phyloP scores from a whole-genome alignment of 2,329 filamentous ascomycete genomes.

The Colletotrichum lentis region DNA sequence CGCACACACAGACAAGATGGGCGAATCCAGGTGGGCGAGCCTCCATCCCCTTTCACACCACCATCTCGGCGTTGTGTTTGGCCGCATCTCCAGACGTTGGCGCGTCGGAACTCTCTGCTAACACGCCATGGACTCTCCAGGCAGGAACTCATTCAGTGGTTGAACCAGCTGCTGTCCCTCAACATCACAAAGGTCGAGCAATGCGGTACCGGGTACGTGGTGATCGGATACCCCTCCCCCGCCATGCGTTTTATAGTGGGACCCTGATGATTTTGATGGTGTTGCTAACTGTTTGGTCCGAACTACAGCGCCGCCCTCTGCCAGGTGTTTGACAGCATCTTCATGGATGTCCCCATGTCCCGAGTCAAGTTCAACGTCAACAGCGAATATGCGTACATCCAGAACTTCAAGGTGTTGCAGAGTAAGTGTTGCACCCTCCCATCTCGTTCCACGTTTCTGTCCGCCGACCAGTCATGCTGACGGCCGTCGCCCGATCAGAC shows the following conservation, averaged over 20 bases:
- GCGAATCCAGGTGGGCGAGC: conserved; percentile 66
- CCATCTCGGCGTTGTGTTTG: neutral
- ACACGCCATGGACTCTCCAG: conserved; percentile 57
- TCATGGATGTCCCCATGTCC: conserved; percentile 91
- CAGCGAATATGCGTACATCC: conserved; percentile 94
- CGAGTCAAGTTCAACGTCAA: conserved; percentile 99
- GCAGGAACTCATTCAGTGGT: conserved; percentile 95
- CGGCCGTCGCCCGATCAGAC: conserved; percentile 59
- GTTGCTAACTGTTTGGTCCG: conserved; percentile 41
- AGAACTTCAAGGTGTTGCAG: conserved; percentile 98
- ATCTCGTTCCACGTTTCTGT: neutral
- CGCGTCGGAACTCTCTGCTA: conserved; percentile 23
- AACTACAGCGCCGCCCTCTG: conserved; percentile 83
- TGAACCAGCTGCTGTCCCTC: conserved; percentile 96
- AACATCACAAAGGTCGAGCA: conserved; percentile 99
- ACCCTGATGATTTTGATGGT: conserved; percentile 28
- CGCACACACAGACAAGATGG: conserved; percentile 57
- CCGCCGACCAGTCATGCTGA: neutral
- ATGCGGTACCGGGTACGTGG: conserved; percentile 90
- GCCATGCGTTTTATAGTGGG: conserved; percentile 36
- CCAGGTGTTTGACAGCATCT: conserved; percentile 98
- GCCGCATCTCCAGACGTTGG: neutral
- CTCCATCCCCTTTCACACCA: conserved; percentile 26
- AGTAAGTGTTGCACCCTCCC: conserved; percentile 65
- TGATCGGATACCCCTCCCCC: conserved; percentile 49